Conservation (phyloP, 139 green algal species). For the Deuterostichococcus epilithicus region DNA sequence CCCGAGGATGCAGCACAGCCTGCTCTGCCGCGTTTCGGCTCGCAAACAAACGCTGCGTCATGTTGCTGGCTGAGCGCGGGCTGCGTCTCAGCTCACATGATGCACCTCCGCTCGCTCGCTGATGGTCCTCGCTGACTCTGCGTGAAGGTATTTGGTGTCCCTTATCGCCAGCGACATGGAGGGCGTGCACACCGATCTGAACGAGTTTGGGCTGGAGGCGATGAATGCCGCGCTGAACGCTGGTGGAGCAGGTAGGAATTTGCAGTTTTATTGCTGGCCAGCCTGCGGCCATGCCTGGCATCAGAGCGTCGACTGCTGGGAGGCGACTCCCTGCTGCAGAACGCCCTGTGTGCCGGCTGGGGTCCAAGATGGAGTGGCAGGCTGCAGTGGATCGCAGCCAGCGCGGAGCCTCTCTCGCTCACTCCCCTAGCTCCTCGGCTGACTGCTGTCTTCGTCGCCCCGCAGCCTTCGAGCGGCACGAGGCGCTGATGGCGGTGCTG, state of each 20-base stretch:
- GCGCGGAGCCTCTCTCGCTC: too few species aligned
- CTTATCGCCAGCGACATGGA: slow-evolving; percentile 22
- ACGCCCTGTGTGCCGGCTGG: not conserved
- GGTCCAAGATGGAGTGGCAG: too few species aligned
- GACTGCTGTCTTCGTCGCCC: too few species aligned
- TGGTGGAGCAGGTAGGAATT: slow-evolving; percentile 4
- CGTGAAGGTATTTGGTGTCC: slow-evolving; percentile 33
- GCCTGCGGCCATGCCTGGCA: not conserved
- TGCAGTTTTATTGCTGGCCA: not conserved
- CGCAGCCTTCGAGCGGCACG: slow-evolving; percentile 38
- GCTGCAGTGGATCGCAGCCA: too few species aligned
- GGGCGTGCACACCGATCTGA: slow-evolving; percentile 36
- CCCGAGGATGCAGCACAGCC: too few species aligned
- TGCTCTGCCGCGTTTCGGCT: too few species aligned
- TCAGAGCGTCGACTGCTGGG: too few species aligned
- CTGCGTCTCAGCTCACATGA: too few species aligned
- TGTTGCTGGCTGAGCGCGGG: too few species aligned
- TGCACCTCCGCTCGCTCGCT: too few species aligned
- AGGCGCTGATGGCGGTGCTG: slow-evolving; percentile 58
- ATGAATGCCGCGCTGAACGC: slow-evolving; percentile 60
- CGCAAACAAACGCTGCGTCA: too few species aligned
- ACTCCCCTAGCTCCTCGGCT: too few species aligned
- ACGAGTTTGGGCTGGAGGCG: slow-evolving; percentile 74
- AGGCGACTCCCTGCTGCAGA: not conserved
- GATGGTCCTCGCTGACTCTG: not conserved